These are phyloP conservation scores for Chlorella sorokiniana DNA, from an alignment of 139 green algal species.

Conservation along the genomic window DNA sequence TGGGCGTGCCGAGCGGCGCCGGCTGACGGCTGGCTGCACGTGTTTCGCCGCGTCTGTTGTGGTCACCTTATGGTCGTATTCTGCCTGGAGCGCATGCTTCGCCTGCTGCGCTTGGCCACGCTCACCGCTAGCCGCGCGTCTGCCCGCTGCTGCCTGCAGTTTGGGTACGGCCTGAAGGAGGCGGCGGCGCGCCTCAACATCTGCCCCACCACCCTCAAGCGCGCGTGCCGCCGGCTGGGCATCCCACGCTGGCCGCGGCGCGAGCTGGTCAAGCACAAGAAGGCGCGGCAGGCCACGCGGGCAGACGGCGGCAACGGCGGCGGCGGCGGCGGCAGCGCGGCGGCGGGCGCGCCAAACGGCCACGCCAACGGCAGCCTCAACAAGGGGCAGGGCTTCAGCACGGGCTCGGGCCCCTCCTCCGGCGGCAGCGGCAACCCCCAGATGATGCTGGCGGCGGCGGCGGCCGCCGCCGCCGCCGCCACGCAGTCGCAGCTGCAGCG, in stretches of 20 bases:
- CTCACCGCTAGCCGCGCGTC: no score
- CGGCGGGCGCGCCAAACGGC: not conserved
- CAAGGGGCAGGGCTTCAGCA: not conserved
- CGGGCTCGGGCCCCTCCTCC: not conserved
- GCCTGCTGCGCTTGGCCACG: no score
- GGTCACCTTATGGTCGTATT: no score
- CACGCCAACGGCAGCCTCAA: not conserved
- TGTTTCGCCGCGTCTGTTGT: no score
- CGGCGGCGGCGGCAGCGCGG: not conserved
- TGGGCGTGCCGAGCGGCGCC: not conserved
- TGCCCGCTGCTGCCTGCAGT: conserved; percentile 43
- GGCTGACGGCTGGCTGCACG: no score
- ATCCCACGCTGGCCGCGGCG: conserved; percentile 59
- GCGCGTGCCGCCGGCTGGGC: conserved; percentile 35
- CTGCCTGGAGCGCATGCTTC: no score
- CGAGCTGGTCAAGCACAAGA: conserved; percentile 53
- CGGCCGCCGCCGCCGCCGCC: not conserved
- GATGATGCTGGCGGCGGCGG: not conserved
- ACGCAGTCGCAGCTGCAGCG: not conserved
- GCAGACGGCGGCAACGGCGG: not conserved
- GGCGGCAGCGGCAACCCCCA: not conserved
- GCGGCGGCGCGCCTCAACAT: conserved; percentile 53
- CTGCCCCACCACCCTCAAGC: conserved; percentile 59
- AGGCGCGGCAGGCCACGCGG: not conserved
- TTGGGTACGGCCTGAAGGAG: conserved; percentile 51